Evolutionary conservation across 2,329 filamentous ascomycete species (phyloP).

Genomic region (Fusarium duplospermum): DNA sequence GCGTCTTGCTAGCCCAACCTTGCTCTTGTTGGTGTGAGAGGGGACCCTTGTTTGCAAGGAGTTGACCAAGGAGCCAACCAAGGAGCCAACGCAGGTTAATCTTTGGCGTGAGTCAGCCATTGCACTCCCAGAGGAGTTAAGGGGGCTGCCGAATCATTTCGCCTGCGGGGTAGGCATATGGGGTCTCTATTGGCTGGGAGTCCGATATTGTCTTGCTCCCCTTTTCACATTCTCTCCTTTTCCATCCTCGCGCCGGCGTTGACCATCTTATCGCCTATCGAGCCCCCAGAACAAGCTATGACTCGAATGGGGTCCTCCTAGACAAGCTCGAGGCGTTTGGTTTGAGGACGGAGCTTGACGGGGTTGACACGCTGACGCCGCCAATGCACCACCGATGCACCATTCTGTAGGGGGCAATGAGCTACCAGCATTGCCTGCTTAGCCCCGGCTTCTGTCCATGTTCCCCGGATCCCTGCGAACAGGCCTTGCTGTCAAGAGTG

Average conservation of each 20-base stretch:
- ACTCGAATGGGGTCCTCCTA: background rate
- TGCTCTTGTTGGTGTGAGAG: background rate
- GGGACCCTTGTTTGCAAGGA: slow-evolving; percentile 9
- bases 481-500: background rate
- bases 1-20: slow-evolving; percentile 9
- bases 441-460: slow-evolving; percentile 2
- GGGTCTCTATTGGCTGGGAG: background rate
- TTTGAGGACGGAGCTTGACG: background rate
- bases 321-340: background rate
- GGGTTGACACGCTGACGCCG: background rate
- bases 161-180: background rate
- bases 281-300: background rate
- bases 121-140: background rate
- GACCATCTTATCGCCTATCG: background rate
- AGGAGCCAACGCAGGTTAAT: background rate
- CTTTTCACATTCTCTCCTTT: background rate
- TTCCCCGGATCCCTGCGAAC: slow-evolving; percentile 1
- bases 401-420: background rate
- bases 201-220: background rate
- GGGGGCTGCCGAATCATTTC: slow-evolving; percentile 1
- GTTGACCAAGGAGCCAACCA: background rate
- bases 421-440: slow-evolving; percentile 3
- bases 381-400: background rate
- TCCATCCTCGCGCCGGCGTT: background rate
- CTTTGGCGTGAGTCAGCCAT: background rate